Conservation (phyloP, 2,329 filamentous ascomycete species). For the Chrysoporthe cubensis region DNA sequence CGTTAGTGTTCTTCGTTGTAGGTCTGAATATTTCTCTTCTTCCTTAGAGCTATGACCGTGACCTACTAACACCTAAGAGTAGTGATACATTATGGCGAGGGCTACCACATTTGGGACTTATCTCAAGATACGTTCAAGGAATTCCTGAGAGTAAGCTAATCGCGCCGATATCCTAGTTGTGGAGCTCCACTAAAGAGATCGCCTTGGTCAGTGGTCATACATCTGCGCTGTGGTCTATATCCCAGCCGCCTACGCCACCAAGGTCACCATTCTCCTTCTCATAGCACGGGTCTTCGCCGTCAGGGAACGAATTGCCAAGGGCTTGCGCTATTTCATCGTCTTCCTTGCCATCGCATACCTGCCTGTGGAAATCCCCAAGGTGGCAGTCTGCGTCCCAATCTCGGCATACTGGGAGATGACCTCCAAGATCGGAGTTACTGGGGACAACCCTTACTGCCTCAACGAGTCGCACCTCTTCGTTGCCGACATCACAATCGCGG, state of each 20-base stretch:
- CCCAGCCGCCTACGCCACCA: constrained; percentile 32
- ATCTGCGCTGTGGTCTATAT: constrained; percentile 31
- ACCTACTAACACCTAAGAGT: neutral
- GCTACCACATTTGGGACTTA: constrained; percentile 5
- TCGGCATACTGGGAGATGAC: constrained; percentile 31
- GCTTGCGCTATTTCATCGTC: constrained; percentile 31
- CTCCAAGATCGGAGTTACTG: constrained; percentile 25
- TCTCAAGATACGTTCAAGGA: neutral
- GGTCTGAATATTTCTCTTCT: neutral
- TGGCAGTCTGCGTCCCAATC: constrained; percentile 32
- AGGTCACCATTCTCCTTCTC: constrained; percentile 34
- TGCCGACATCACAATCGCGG: constrained; percentile 38
- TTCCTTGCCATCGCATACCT: constrained; percentile 28
- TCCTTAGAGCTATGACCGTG: neutral
- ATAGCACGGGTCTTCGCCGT: constrained; percentile 34
- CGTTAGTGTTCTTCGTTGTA: neutral
- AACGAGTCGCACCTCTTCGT: constrained; percentile 40
- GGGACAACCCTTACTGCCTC: constrained; percentile 33
- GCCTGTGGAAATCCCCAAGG: constrained; percentile 27
- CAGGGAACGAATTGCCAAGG: constrained; percentile 26
- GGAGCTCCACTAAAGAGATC: neutral
- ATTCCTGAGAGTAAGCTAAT: neutral
- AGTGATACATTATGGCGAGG: constrained; percentile 16
- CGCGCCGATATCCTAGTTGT: neutral
- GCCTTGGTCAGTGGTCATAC: constrained; percentile 22